These are phyloP conservation scores for Pestalotiopsis sp. DNA, from an alignment of 2,329 filamentous ascomycete genomes.

Conservation along the genomic window DNA sequence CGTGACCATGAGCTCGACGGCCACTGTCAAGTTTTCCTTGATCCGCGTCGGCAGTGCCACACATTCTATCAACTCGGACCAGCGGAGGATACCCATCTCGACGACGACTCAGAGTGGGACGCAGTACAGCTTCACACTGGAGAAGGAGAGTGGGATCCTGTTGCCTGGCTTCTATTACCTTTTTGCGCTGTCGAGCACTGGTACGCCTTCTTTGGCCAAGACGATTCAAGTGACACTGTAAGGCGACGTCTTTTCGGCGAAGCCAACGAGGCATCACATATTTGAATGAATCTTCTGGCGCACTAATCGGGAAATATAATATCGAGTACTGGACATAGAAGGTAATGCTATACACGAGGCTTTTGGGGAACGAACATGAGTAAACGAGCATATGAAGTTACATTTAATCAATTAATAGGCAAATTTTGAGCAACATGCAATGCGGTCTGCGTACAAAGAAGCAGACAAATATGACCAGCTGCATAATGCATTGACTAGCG, in stretches of 20 bases:
- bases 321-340: too few species aligned
- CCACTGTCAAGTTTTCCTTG: slow-evolving; percentile 37
- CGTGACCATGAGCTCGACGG: slow-evolving; percentile 24
- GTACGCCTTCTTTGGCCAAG: slow-evolving; percentile 48
- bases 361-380: too few species aligned
- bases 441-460: too few species aligned
- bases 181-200: slow-evolving; percentile 47
- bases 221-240: slow-evolving; percentile 33
- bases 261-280: too few species aligned
- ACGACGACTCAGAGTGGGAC: slow-evolving; percentile 25
- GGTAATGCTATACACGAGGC: too few species aligned
- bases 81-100: slow-evolving; percentile 51
- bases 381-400: too few species aligned
- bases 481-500: too few species aligned
- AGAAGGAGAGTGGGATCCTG: slow-evolving; percentile 48
- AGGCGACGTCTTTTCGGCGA: not conserved
- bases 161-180: slow-evolving; percentile 57
- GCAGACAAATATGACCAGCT: too few species aligned
- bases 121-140: slow-evolving; percentile 42
- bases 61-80: slow-evolving; percentile 60
- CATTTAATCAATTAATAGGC: too few species aligned
- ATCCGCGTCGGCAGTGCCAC: slow-evolving; percentile 52
- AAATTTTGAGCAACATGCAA: too few species aligned
- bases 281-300: too few species aligned
- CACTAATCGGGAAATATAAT: too few species aligned